phyloP scores from a whole-genome alignment of 2,329 filamentous ascomycete species.

The Orbilia brochopaga region DNA sequence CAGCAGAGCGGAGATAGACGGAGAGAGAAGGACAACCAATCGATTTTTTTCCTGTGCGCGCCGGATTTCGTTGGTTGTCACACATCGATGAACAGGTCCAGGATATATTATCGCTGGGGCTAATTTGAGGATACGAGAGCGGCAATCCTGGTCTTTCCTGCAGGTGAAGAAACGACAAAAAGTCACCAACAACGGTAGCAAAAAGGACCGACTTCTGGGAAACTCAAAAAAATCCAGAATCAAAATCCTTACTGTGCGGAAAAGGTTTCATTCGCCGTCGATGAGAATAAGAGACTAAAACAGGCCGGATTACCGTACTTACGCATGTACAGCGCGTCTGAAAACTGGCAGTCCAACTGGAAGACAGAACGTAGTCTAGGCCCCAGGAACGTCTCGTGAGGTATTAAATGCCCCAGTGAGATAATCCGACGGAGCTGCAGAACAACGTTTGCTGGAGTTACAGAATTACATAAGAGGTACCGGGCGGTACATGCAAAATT shows the following conservation, averaged over 20 bases:
- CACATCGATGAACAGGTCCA: conserved; percentile 33
- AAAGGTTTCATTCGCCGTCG: too few relatives aligned
- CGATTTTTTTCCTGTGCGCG: conserved; percentile 18
- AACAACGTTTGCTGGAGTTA: conserved; percentile 2
- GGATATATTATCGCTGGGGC: conserved; percentile 46
- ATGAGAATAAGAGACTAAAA: background rate
- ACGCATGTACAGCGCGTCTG: background rate
- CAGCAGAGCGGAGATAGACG: conserved; percentile 32
- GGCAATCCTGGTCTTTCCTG: conserved; percentile 3
- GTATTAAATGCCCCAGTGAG: conserved; percentile 51
- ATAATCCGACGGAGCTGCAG: conserved; percentile 47
- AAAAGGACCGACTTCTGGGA: background rate
- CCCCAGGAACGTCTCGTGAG: conserved; percentile 45
- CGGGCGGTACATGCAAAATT: background rate
- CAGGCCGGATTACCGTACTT: background rate
- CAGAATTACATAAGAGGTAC: conserved; percentile 2
- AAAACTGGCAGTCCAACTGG: conserved; percentile 27
- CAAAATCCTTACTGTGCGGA: too few relatives aligned
- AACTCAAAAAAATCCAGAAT: too few relatives aligned
- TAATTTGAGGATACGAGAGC: conserved; percentile 47
- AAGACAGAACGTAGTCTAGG: conserved; percentile 31
- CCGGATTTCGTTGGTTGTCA: conserved; percentile 43
- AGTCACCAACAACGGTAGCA: background rate
- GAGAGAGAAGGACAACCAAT: conserved; percentile 34
- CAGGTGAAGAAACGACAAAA: background rate